Evolutionary conservation across 2,329 filamentous ascomycete genomes (phyloP), one percentile per base, ranked within the genome.

Genomic region (Colletotrichum karsti): DNA sequence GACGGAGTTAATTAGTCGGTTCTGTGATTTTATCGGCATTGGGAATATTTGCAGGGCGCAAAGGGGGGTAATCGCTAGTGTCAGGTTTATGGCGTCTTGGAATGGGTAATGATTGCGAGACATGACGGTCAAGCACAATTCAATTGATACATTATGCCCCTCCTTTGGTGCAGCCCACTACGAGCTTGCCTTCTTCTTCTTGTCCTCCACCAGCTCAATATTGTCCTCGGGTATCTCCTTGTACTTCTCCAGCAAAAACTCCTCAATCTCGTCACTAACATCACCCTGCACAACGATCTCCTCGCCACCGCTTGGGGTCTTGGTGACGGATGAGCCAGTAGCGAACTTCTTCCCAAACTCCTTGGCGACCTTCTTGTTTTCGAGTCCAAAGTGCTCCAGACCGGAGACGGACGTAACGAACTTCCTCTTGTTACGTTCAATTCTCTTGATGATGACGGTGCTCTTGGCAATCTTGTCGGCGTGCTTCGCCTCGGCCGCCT

Each of bases 311-410:
- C 90, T 91, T 0, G 94, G 88, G 2, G 92, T 88, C 83, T 98
- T 97, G 8, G 95, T 98, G 48, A 99, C 96, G 48, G 92, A 95
- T 15, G 91, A 92, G 1, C 96, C 96, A 9, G 96, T 98, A 30
- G 96, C 96, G 77, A 99, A 98, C 83, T 98, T 98, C 88, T 98
- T 99, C 70, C 96, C 96, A 73, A 98, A 91, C 76, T 98, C 96
- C 85, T 98, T 98, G 66, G 95, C 91, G 7, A 97, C 87, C 84
- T 98, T 98, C 82, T 99, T 99, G 76, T 98, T 87, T 63, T 98
- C 95, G 44, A 98, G 81, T 0, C 94, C 94, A 76, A 98, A 97
- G 0, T 92, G 90, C 79, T 99, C 96, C 20, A 99, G 85, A 0
- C 96, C 96, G 7, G 90, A 90, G n/a, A 99, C 91, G 15, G 95